These are phyloP conservation scores for Debaryomyces nepalensis DNA, from an alignment of 1,139 yeast species.

Conservation along the genomic window DNA sequence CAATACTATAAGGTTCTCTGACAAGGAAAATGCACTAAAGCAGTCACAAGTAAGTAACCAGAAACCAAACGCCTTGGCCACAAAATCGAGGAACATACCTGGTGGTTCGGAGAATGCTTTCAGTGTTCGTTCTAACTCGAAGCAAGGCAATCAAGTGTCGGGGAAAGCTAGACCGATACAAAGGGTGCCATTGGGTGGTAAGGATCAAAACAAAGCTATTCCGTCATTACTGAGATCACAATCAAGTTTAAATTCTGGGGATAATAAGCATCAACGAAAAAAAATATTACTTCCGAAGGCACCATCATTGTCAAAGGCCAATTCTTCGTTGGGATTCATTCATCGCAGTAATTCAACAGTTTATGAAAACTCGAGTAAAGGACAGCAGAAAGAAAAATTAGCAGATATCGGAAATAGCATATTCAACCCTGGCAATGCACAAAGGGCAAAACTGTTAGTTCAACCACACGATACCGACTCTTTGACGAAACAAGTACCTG, in stretches of 20 bases:
- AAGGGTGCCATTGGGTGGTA: slow-evolving; percentile 56
- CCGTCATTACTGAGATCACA: slow-evolving; percentile 41
- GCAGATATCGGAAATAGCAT: background rate
- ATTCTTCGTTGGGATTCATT: slow-evolving; percentile 45
- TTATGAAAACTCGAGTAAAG: background rate
- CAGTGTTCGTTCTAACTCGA: slow-evolving; percentile 6
- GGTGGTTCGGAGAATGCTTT: slow-evolving; percentile 9
- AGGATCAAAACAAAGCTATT: slow-evolving; percentile 43
- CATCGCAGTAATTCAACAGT: slow-evolving; percentile 16
- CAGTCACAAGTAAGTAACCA: slow-evolving; percentile 2
- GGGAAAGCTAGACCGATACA: slow-evolving; percentile 12
- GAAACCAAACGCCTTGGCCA: slow-evolving; percentile 8
- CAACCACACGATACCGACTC: slow-evolving; percentile 29
- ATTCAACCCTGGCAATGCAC: slow-evolving; percentile 20
- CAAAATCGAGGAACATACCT: slow-evolving; percentile 9
- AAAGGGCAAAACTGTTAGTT: slow-evolving; percentile 23
- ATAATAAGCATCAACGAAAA: slow-evolving; percentile 15
- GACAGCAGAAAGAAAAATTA: slow-evolving; percentile 1
- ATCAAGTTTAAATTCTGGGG: slow-evolving; percentile 26
- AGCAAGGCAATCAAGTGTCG: slow-evolving; percentile 8
- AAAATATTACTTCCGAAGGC: slow-evolving; percentile 22
- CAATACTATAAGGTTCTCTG: slow-evolving; percentile 11
- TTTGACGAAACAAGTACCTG: slow-evolving; percentile 22
- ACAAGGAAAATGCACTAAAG: slow-evolving; percentile 20
- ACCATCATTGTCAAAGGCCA: slow-evolving; percentile 41